Percentiles rank a stretch among this genome's conserved stretches.
phyloP scores from a whole-genome alignment of 2,329 filamentous ascomycete genomes.

The Falciphora oryzae region DNA sequence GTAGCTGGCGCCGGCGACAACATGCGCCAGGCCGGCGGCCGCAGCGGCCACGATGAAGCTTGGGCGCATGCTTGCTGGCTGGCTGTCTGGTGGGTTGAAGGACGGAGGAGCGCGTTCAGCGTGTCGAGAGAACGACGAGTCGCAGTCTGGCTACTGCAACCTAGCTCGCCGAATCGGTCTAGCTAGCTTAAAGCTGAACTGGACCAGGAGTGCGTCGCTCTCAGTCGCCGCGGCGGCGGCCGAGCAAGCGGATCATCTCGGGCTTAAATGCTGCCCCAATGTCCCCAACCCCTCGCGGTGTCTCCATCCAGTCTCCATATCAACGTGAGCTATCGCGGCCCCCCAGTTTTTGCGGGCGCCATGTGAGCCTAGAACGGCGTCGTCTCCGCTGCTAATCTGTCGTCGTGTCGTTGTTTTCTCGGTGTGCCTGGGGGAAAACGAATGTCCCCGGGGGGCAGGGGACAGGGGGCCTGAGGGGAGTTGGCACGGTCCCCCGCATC shows the following conservation, averaged over 20 bases:
- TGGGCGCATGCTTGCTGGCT: background rate
- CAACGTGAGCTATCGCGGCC: background rate
- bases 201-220: background rate
- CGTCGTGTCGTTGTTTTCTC: too few relatives aligned
- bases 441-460: background rate
- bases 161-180: background rate
- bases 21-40: background rate
- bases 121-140: background rate
- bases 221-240: background rate
- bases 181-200: too few relatives aligned
- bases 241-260: background rate
- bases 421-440: background rate
- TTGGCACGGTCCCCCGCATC: background rate
- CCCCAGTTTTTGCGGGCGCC: background rate
- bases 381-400: too few relatives aligned
- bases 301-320: background rate
- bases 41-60: constrained; percentile 2
- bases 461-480: too few relatives aligned
- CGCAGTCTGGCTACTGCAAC: too few relatives aligned
- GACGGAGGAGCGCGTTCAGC: background rate
- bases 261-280: background rate
- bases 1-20: constrained; percentile 1
- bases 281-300: background rate
- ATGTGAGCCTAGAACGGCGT: background rate
- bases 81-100: background rate